Evolutionary conservation across 371 early-diverging fungal species (phyloP), one percentile per base, ranked within the genome.

Genomic region (Circinella minor): DNA sequence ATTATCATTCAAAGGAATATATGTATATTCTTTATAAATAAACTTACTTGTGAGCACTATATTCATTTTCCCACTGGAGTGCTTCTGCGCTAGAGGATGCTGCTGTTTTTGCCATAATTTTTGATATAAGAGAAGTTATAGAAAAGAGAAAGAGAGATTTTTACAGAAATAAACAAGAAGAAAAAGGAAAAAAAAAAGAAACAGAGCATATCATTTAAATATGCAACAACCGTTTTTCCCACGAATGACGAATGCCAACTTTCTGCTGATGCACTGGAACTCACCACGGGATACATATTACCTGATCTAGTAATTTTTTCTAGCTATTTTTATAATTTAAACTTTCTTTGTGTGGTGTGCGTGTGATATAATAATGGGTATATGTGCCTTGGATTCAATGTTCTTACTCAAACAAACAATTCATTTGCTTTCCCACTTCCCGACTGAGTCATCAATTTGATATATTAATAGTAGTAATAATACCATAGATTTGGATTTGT

Each of bases 1-100:
- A 43, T 48, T 51, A 1, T 37, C 9, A 15, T 11, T 61, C 43
- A 43, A 43, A 1, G 43, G 43, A 43, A 9, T 9, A 43, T 43
- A 43, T 9, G 3, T 27, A 1, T 27, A 27, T 27, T 27, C 27
- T 1, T 27, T 27, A 11, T 6, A 43, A 11, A 43, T 9, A 43
- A 43, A 77, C 86, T 81, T 86, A 91, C 90, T 95, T 95, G 91
- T 95, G 95, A 54, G 96, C 96, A 70, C 94, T 90, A 70, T 92
- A 92, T 65, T 81, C 77, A 77, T 89, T 74, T 77, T 95, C 95
- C 37, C 91, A 84, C 65, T 86, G 78, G 61, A 94, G 89, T 66
- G 88, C 84, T 73, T 88, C 75, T 66, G 83, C 77, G 70, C 85
- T 87, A 70, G 87, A 61, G 14, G 46, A 38, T 13, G 51, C 38